These are phyloP conservation scores for Kregervanrija pseudodelftensis DNA, from an alignment of 805 yeast species.

Conservation along the genomic window DNA sequence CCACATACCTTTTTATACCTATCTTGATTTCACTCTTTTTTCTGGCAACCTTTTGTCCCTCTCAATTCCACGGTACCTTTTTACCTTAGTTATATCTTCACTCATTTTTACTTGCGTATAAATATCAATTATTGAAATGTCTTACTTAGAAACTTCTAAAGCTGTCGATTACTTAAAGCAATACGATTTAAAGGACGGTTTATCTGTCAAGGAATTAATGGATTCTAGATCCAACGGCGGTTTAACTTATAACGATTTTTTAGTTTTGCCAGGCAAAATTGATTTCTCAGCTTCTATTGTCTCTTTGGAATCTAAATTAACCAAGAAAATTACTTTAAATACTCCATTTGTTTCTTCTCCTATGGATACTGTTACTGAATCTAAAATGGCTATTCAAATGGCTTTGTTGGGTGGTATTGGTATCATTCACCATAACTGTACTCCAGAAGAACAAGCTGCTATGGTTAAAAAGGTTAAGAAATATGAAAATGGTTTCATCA, in stretches of 20 bases:
- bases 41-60: constrained; percentile 22
- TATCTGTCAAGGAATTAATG: constrained; percentile 76
- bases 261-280: constrained; percentile 92
- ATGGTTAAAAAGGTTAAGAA: constrained; percentile 97
- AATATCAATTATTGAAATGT: constrained; percentile 1
- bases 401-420: constrained; percentile 98
- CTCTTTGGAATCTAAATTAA: constrained; percentile 74
- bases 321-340: constrained; percentile 86
- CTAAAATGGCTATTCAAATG: constrained; percentile 97
- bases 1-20: background rate
- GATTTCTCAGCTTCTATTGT: constrained; percentile 78
- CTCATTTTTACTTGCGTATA: too few relatives aligned
- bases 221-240: constrained; percentile 92
- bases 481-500: constrained; percentile 95
- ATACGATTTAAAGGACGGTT: constrained; percentile 75
- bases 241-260: constrained; percentile 92
- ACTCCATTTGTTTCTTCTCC: constrained; percentile 97
- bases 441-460: constrained; percentile 95
- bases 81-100: background rate
- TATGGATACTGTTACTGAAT: constrained; percentile 98
- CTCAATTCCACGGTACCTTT: constrained; percentile 1
- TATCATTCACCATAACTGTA: constrained; percentile 95
- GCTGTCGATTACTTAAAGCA: constrained; percentile 64
- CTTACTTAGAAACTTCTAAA: constrained; percentile 36
- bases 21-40: constrained; percentile 8